phyloP scores from a whole-genome alignment of 345 rosid species.

The Gossypium thurberi region DNA sequence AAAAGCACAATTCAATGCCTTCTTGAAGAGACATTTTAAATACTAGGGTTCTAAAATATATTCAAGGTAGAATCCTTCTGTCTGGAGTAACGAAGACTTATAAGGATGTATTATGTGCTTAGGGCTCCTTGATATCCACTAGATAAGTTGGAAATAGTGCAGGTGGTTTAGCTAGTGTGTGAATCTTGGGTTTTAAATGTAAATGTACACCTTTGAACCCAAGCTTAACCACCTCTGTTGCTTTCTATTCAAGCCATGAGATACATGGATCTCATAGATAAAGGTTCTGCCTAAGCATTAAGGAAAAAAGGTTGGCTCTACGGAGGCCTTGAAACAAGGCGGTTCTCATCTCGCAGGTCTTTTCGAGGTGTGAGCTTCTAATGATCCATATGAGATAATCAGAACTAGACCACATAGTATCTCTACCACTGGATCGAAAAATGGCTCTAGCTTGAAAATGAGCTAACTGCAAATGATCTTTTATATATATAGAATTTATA shows the following conservation, averaged over 20 bases:
- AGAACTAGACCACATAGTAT: background rate
- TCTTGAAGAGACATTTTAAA: background rate
- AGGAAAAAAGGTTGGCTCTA: background rate
- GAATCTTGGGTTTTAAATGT: background rate
- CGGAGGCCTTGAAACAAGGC: background rate
- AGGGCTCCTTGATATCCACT: background rate
- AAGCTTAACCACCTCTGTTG: background rate
- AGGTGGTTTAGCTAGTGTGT: background rate
- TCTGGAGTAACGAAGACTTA: background rate
- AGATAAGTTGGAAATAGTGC: background rate
- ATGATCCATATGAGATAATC: background rate
- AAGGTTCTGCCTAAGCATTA: background rate
- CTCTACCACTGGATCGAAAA: background rate
- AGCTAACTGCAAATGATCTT: background rate
- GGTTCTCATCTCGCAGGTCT: background rate
- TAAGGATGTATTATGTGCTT: background rate
- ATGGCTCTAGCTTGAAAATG: background rate
- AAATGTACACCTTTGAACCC: background rate
- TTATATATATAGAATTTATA: background rate
- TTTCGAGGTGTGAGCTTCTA: background rate
- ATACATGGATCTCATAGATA: background rate
- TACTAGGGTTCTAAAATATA: background rate
- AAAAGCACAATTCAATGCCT: slow-evolving; percentile 1
- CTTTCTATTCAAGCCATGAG: background rate
- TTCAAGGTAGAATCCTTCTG: background rate